A percentile compares a stretch with the other conserved stretches of the same genome.
Evolutionary conservation across 2,329 filamentous ascomycete genomes (phyloP).

Genomic region (Nemania serpens): DNA sequence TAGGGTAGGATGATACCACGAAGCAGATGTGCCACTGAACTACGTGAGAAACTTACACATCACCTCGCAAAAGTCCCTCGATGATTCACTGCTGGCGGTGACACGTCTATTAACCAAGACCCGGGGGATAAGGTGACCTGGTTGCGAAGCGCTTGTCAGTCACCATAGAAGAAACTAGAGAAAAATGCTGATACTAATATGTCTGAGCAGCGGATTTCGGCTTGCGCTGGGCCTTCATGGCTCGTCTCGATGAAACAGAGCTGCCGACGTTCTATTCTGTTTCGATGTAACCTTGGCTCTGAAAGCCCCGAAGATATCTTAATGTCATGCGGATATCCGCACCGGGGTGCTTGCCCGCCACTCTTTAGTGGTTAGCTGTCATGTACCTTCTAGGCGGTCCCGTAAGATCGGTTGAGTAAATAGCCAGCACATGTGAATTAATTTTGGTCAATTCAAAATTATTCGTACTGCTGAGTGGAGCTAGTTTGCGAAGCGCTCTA

Average conservation of each 20-base stretch:
- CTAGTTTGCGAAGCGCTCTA: not conserved
- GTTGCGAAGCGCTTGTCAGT: not conserved
- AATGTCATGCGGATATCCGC: constrained; percentile 18
- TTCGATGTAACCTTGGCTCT: constrained; percentile 4
- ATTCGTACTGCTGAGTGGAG: too few relatives aligned
- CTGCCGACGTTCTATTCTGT: not conserved
- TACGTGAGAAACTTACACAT: not conserved
- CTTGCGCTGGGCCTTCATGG: not conserved
- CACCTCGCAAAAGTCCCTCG: too few relatives aligned
- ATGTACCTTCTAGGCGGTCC: constrained; percentile 1
- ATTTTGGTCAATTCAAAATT: too few relatives aligned
- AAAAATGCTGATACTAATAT: not conserved
- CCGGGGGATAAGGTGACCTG: not conserved
- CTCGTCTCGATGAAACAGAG: not conserved
- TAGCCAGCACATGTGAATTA: too few relatives aligned
- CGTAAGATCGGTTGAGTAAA: constrained; percentile 7
- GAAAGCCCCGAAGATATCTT: constrained; percentile 11
- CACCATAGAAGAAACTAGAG: not conserved
- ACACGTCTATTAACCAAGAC: not conserved
- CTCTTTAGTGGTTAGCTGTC: constrained; percentile 4
- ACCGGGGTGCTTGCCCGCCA: constrained; percentile 6
- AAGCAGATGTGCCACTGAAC: not conserved
- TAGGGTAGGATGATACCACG: too few relatives aligned
- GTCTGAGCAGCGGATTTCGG: not conserved
- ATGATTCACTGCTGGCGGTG: too few relatives aligned